Base-by-base conservation (phyloP, 345 rosid genomes). In the Viola odorata region DNA sequence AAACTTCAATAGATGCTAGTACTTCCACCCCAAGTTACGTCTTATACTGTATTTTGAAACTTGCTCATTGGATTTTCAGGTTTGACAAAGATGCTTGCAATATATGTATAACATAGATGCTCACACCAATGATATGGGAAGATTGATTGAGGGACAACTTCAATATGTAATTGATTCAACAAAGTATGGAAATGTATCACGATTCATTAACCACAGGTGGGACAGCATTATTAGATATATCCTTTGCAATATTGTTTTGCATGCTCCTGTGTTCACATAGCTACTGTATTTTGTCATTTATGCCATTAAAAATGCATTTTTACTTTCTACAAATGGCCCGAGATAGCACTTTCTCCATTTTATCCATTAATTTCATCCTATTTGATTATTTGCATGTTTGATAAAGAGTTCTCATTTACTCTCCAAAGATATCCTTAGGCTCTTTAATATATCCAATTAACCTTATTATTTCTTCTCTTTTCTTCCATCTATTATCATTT, bases 121-220 rank as follows among this genome's bases (percentile, higher is more conserved):
- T 63, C 89, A 77, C 64, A 77, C 84, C 42, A 88, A 84, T 61
- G 98, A 91, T 68, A 82, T 85, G 84, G 79, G 96, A 76, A 79
- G 98, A 85, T 65, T 95, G 66, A 79, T 81, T 3, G 96, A 85
- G 75, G 95, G 78, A 67, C 81, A 88, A 57, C 67, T 17, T 8
- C 73, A 62, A 32, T 88, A 71, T 75, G 77, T 78, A 60, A 87
- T 95, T 61, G 99, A 95, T 80, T 83, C 96, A 47, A 83, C 96
- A 4, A 80, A 75, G 44, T 72, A 82, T 64, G 96, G 96, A 51
- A 95, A 91, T 66, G 78, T 91, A 56, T 84, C 99, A 55, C 77
- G 96, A 55, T 95, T 88, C 80, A 87, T 95, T 67, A 95, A 95
- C 72, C 99, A 95, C 81, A 91, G 99, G 99, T 91, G 42, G 56